Percentiles rank a stretch among this genome's conserved stretches.
Evolutionary conservation across 2,329 filamentous ascomycete species (phyloP).

Genomic region (Niveomyces coronatus): DNA sequence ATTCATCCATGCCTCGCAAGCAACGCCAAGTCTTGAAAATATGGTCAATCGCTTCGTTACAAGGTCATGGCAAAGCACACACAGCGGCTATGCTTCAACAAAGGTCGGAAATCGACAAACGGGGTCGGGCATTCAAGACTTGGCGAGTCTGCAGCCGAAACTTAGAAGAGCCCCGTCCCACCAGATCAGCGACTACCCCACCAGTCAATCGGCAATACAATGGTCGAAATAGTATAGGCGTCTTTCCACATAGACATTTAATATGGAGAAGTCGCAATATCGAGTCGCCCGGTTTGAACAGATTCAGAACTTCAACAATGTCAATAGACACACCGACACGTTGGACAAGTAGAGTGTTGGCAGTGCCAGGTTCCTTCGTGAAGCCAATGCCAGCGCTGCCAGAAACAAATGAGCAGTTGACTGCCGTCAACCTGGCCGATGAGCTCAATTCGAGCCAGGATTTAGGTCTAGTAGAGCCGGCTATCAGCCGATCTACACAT

Average conservation of each 20-base stretch:
- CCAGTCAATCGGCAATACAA: background rate
- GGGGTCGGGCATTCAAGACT: conserved; percentile 19
- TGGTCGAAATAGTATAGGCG: conserved; percentile 18
- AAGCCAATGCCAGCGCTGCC: conserved; percentile 21
- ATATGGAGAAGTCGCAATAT: background rate
- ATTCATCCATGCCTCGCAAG: conserved; percentile 22
- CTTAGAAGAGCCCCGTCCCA: conserved; percentile 2
- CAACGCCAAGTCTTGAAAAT: conserved; percentile 24
- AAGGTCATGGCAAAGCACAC: conserved; percentile 27
- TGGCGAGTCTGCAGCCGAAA: conserved; percentile 20
- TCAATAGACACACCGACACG: conserved; percentile 34
- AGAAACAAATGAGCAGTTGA: conserved; percentile 20
- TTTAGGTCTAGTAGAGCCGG: background rate
- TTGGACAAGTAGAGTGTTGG: conserved; percentile 31
- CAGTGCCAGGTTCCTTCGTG: conserved; percentile 22
- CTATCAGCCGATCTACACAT: background rate
- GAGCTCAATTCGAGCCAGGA: conserved; percentile 9
- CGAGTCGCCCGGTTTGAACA: background rate
- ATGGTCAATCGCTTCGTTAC: conserved; percentile 28
- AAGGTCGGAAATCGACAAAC: conserved; percentile 23
- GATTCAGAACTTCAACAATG: conserved; percentile 14
- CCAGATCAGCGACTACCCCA: conserved; percentile 5
- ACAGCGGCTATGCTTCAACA: conserved; percentile 23
- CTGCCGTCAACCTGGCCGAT: conserved; percentile 13
- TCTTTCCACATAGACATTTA: conserved; percentile 3